A percentile compares a stretch with the other conserved stretches of the same genome.
Evolutionary conservation across 176 grass and related monocot genomes (phyloP).

Genomic region (Puccinellia tenuiflora): DNA sequence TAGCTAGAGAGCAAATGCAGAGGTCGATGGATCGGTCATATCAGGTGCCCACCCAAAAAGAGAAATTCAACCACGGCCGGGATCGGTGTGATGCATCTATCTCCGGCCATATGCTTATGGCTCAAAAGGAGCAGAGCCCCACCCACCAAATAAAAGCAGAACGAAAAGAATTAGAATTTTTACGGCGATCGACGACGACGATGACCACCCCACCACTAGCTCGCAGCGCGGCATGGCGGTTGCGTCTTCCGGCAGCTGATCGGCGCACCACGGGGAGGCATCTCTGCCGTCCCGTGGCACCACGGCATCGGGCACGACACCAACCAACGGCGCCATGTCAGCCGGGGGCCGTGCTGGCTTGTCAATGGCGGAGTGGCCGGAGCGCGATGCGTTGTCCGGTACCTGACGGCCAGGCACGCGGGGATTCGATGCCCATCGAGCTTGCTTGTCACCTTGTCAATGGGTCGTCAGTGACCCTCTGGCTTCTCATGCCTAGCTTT

Average conservation of each 20-base stretch:
- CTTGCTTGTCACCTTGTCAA: neutral
- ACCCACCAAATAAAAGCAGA: neutral
- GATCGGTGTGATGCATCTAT: neutral
- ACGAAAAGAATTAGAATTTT: neutral
- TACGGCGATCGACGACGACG: neutral
- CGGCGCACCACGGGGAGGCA: neutral
- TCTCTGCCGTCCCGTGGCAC: neutral
- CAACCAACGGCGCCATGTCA: conserved; percentile 19
- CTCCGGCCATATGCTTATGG: neutral
- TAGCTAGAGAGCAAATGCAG: neutral
- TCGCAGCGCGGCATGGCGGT: neutral
- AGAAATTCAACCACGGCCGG: neutral
- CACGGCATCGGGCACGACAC: neutral
- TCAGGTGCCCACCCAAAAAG: conserved; percentile 1
- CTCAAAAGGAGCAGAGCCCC: neutral
- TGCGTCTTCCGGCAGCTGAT: conserved; percentile 13
- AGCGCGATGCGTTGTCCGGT: neutral
- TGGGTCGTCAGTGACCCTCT: neutral
- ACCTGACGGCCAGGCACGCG: neutral
- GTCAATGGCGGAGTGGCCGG: conserved; percentile 30
- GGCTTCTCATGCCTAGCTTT: too few relatives aligned
- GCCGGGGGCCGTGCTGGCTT: conserved; percentile 16
- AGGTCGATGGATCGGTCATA: neutral
- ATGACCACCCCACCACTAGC: neutral
- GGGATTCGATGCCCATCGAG: conserved; percentile 2